phyloP scores from a whole-genome alignment of 129 eudicot genomes.

The Lactuca saligna region DNA sequence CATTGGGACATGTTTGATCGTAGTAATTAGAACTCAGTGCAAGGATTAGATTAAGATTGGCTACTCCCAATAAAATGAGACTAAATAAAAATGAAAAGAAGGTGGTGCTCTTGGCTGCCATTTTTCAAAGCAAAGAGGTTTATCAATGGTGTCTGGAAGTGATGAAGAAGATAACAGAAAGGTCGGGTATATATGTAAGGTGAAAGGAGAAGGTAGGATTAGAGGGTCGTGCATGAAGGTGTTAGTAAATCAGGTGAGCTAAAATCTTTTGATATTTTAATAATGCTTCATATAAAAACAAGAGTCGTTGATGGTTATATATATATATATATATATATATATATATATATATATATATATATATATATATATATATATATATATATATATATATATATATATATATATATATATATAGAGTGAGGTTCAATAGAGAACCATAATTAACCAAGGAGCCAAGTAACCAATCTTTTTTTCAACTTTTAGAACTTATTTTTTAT shows the following conservation, averaged over 20 bases:
- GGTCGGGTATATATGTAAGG: slow-evolving; percentile 34
- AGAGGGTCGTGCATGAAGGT: slow-evolving; percentile 29
- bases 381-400: too few relatives aligned
- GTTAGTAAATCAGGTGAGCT: slow-evolving; percentile 52
- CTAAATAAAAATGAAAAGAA: slow-evolving; percentile 24
- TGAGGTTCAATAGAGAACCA: too few relatives aligned
- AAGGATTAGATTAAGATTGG: slow-evolving; percentile 12
- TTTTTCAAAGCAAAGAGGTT: slow-evolving; percentile 21
- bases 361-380: too few relatives aligned
- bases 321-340: too few relatives aligned
- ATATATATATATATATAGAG: too few relatives aligned
- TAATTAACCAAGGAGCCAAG: too few relatives aligned
- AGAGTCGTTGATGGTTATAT: slow-evolving; percentile 1
- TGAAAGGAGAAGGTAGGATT: slow-evolving; percentile 13
- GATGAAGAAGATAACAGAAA: slow-evolving; percentile 14
- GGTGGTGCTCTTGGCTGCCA: slow-evolving; percentile 33
- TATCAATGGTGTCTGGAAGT: neutral
- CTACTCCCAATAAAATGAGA: slow-evolving; percentile 17
- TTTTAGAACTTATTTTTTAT: too few relatives aligned
- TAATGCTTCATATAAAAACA: slow-evolving; percentile 12
- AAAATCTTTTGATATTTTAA: slow-evolving; percentile 25
- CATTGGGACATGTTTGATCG: slow-evolving; percentile 60
- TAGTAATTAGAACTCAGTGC: slow-evolving; percentile 61
- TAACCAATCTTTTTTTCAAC: too few relatives aligned
- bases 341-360: too few relatives aligned